Percentiles rank a stretch among this genome's conserved stretches.
These are phyloP conservation scores for Senecio squalidus DNA, from an alignment of 140 eudicot species.

Conservation along the genomic window DNA sequence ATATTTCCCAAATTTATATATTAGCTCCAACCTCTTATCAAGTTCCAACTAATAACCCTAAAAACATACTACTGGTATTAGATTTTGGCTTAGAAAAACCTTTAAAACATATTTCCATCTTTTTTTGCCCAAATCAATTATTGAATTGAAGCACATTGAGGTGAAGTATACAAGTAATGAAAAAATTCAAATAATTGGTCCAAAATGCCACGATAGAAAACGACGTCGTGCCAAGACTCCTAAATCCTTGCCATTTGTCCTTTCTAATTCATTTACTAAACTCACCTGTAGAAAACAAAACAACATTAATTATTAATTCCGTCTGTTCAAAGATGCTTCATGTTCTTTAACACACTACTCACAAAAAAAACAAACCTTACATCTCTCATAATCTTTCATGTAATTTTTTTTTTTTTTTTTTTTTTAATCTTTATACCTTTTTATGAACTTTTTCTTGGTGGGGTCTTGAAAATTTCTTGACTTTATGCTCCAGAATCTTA, in stretches of 20 bases:
- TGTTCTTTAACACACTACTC: conserved; percentile 15
- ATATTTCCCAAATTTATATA: too few relatives aligned
- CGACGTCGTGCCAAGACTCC: too few relatives aligned
- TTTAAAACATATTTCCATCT: too few relatives aligned
- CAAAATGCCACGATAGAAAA: conserved; percentile 17
- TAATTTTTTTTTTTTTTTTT: not conserved
- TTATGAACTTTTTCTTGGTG: conserved; percentile 21
- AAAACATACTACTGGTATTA: too few relatives aligned
- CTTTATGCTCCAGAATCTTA: conserved; percentile 11
- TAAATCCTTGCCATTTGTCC: conserved; percentile 14
- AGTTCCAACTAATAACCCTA: too few relatives aligned
- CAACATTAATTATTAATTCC: not conserved
- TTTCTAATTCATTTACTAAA: conserved; percentile 6
- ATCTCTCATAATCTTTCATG: conserved; percentile 8
- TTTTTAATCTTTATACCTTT: conserved; percentile 1
- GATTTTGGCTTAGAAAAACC: too few relatives aligned
- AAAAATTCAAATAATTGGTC: conserved; percentile 2
- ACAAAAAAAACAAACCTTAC: not conserved
- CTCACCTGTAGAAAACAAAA: not conserved
- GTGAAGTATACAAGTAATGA: conserved; percentile 7
- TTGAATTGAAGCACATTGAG: too few relatives aligned
- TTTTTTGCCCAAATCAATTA: too few relatives aligned
- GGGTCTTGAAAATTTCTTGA: conserved; percentile 22
- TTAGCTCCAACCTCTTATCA: too few relatives aligned
- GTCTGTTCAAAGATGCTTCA: conserved; percentile 26